Conservation (phyloP, 2,329 filamentous ascomycete genomes). For the Colletotrichum sp. region DNA sequence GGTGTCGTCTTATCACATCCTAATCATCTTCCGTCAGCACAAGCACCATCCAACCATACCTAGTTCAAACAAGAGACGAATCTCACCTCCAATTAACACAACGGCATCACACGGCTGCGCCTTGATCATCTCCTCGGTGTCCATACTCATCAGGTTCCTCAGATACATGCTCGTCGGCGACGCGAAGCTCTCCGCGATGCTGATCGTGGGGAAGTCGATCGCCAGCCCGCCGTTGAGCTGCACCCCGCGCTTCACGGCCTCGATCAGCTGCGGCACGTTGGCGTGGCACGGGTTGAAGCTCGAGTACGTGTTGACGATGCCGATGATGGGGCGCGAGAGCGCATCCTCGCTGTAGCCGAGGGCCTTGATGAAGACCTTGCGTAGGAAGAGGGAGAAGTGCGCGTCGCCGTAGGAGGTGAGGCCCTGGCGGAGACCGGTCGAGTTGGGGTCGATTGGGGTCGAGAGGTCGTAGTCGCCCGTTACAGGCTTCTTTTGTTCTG, state of each 20-base stretch:
- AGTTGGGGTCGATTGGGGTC: slow-evolving; percentile 51
- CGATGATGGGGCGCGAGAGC: slow-evolving; percentile 73
- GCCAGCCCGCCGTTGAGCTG: slow-evolving; percentile 71
- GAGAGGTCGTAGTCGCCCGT: slow-evolving; percentile 67
- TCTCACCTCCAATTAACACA: slow-evolving; percentile 68
- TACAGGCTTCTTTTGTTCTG: neutral
- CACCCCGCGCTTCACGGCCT: slow-evolving; percentile 72
- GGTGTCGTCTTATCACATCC: slow-evolving; percentile 79
- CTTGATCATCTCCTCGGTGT: slow-evolving; percentile 79
- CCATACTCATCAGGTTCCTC: slow-evolving; percentile 79
- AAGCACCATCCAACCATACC: no score
- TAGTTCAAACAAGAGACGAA: no score
- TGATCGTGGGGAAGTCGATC: slow-evolving; percentile 78
- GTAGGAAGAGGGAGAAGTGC: slow-evolving; percentile 76
- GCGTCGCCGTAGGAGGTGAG: slow-evolving; percentile 74
- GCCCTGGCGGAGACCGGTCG: slow-evolving; percentile 64
- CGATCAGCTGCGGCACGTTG: slow-evolving; percentile 74
- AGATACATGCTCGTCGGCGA: slow-evolving; percentile 78
- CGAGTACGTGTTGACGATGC: slow-evolving; percentile 76
- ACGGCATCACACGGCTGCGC: slow-evolving; percentile 75
- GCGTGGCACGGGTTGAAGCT: slow-evolving; percentile 78
- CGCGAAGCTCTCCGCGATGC: slow-evolving; percentile 72
- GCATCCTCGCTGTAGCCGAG: slow-evolving; percentile 76
- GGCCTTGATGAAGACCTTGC: slow-evolving; percentile 80
- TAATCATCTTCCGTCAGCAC: slow-evolving; percentile 28